Base-by-base conservation (phyloP, 1,284 basidiomycete genomes). In the Cryptococcus maquisensis region DNA sequence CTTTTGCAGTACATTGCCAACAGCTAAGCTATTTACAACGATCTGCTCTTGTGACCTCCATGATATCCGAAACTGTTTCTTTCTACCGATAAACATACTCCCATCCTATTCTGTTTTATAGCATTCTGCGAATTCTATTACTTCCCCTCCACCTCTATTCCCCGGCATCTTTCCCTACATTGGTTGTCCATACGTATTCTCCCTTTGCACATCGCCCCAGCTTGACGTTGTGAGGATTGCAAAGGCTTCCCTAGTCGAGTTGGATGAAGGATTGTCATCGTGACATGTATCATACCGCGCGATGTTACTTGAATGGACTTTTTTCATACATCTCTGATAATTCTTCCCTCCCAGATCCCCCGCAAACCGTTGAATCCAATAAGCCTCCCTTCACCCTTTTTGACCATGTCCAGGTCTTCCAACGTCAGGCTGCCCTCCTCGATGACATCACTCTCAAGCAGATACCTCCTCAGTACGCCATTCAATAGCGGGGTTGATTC, bases 361-460 rank as follows among this genome's bases (percentile, higher is more conserved):
- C 73, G 52, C 24, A 76, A 52, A 9, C 67, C 72, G 47, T 76
- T 76, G 51, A 72, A 72, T 26, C 70, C 72, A 18, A 71, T 63
- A 2, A 72, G 56, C 26, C 70, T 42, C 32, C 64, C 52, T 3
- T 60, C 62, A 12, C 64, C 59, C 35, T 18, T 13, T 43, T 45
- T 57, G 4, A 59, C 65, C n/a, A 46, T 16, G 15, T 41, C 39
- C 46, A 59, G 64, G 40, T 70, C 63, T 1, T 60, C 60, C 15
- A 73, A 12, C 0, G 50, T 66, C 20, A 73, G 15, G 2, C 64
- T 56, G 2, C 58, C 65, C 47, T 71, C 68, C 7, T 35, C 21
- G 1, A 75, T 48, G 0, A 64, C 52, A 1, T 65, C 67, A 4
- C 35, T 2, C 0, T 55, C 58, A 15, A 76, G 58, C 12, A 74